Percentiles rank a stretch among this genome's conserved stretches.
Conservation (phyloP, 2,329 filamentous ascomycete species). For the Orbilia blumenaviensis region DNA sequence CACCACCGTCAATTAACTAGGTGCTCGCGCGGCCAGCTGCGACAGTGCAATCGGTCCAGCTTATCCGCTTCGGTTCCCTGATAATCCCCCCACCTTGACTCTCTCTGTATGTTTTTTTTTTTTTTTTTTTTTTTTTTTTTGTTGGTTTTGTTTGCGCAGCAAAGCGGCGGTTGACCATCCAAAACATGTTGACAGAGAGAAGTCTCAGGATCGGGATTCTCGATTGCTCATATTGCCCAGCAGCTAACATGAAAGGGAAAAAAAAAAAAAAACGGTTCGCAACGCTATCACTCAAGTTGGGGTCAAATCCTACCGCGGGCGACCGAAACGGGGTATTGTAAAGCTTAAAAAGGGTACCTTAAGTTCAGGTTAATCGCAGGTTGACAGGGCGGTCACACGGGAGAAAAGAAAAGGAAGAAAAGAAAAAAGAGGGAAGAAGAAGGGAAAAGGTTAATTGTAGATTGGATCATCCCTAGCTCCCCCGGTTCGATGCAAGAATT, state of each 20-base stretch:
- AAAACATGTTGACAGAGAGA: background rate
- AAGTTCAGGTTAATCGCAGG: slow-evolving; percentile 2
- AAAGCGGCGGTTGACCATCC: background rate
- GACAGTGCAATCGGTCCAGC: background rate
- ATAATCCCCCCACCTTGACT: too few relatives aligned
- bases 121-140: too few relatives aligned
- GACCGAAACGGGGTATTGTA: background rate
- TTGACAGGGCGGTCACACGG: background rate
- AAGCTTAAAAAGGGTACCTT: slow-evolving; percentile 7
- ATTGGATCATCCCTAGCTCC: background rate
- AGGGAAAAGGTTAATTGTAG: background rate
- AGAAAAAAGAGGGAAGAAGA: background rate
- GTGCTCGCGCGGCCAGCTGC: background rate
- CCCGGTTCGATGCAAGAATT: slow-evolving; percentile 4
- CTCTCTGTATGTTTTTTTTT: too few relatives aligned
- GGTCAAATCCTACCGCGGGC: background rate
- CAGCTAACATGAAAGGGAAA: too few relatives aligned
- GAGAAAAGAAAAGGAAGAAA: background rate
- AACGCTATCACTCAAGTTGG: background rate
- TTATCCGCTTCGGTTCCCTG: background rate
- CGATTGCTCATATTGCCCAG: too few relatives aligned
- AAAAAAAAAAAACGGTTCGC: too few relatives aligned
- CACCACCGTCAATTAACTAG: background rate
- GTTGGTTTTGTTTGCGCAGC: too few relatives aligned
- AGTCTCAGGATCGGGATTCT: slow-evolving; percentile 1